A percentile compares a stretch with the other conserved stretches of the same genome.
Evolutionary conservation across 345 rosid species (phyloP).

Genomic region (Dimocarpus longan): DNA sequence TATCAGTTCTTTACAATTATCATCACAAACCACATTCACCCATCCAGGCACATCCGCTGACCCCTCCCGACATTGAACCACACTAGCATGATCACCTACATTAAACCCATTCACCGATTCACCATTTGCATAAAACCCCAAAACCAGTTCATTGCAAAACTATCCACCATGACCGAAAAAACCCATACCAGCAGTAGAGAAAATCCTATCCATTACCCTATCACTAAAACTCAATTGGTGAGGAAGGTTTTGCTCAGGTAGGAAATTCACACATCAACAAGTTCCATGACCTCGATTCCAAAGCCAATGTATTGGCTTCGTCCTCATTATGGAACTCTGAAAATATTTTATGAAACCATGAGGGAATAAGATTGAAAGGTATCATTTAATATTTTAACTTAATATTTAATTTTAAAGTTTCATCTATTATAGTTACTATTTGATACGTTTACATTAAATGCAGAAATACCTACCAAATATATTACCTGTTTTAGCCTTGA

Average conservation of each 20-base stretch:
- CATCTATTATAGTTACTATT: background rate
- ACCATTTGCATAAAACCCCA: no score
- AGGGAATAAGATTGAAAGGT: slow-evolving; percentile 75
- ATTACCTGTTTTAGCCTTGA: slow-evolving; percentile 85
- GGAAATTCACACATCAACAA: slow-evolving; percentile 86
- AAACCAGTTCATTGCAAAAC: no score
- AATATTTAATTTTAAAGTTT: background rate
- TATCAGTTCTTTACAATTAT: slow-evolving; percentile 64
- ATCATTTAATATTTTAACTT: background rate
- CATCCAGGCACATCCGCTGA: slow-evolving; percentile 54
- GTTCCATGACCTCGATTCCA: slow-evolving; percentile 99
- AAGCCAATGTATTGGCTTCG: slow-evolving; percentile 97
- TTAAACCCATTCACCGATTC: no score
- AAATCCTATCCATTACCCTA: no score
- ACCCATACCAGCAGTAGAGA: no score
- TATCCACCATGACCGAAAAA: no score
- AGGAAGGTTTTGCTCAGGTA: slow-evolving; percentile 60
- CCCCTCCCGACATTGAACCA: no score
- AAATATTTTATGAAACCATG: slow-evolving; percentile 68
- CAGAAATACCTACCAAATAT: slow-evolving; percentile 89
- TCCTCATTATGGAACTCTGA: slow-evolving; percentile 90
- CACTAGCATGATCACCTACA: no score
- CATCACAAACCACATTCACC: slow-evolving; percentile 71
- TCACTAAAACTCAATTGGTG: no score
- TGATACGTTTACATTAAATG: slow-evolving; percentile 29